Evolutionary conservation across 768 basidiomycete genomes (phyloP).

Genomic region (Kwoniella botswanensis): DNA sequence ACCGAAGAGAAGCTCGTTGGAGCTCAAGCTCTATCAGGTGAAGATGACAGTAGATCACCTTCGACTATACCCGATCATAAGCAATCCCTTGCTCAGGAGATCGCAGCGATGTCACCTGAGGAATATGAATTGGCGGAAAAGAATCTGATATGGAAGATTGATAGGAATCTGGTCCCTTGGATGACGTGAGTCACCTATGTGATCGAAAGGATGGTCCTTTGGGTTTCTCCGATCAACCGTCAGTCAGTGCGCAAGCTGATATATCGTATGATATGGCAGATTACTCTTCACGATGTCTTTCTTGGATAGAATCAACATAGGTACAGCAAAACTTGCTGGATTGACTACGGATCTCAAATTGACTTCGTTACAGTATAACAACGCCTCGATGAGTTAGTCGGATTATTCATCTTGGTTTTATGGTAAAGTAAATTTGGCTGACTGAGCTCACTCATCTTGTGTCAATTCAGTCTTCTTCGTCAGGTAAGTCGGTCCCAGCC

Average conservation of each 20-base stretch:
- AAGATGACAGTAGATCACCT: conserved; percentile 18
- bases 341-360: conserved; percentile 46
- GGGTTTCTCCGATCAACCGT: not conserved
- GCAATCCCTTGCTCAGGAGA: conserved; percentile 34
- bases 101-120: conserved; percentile 46
- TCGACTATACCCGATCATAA: conserved; percentile 38
- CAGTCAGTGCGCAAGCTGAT: not conserved
- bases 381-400: conserved; percentile 48
- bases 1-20: conserved; percentile 20
- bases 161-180: conserved; percentile 54
- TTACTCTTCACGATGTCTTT: conserved; percentile 56
- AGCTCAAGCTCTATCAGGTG: conserved; percentile 9
- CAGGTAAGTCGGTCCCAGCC: conserved; percentile 14
- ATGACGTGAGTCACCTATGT: conserved; percentile 50
- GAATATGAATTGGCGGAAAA: conserved; percentile 48
- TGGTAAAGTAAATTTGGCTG: not conserved
- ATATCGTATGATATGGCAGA: conserved; percentile 18
- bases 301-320: conserved; percentile 56
- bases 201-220: not conserved
- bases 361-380: conserved; percentile 50
- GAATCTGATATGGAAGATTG: conserved; percentile 50
- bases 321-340: conserved; percentile 50
- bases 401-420: not conserved
- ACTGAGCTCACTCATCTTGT: not conserved
- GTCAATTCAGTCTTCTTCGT: conserved; percentile 36